A percentile compares a stretch with the other conserved stretches of the same genome.
Conservation (phyloP, 768 basidiomycete genomes). For the Lyophyllum shimeji region DNA sequence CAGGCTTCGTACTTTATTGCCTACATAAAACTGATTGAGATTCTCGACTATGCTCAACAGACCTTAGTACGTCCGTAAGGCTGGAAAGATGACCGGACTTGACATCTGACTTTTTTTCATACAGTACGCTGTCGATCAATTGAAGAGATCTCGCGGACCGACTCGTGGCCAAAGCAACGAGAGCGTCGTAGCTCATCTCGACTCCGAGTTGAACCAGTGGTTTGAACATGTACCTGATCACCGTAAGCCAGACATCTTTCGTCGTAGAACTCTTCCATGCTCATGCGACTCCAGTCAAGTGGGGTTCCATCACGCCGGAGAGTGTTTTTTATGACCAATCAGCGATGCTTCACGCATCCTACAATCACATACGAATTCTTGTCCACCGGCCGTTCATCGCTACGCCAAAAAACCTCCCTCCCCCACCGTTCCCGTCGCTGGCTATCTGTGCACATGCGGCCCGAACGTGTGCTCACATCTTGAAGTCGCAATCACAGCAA, state of each 20-base stretch:
- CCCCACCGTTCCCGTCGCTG: slow-evolving; percentile 53
- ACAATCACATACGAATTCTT: slow-evolving; percentile 60
- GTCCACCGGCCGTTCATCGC: slow-evolving; percentile 82
- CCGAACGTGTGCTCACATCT: slow-evolving; percentile 66
- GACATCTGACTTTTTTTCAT: neutral
- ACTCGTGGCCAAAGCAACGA: slow-evolving; percentile 30
- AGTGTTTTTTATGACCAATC: slow-evolving; percentile 53
- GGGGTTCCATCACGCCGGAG: slow-evolving; percentile 32
- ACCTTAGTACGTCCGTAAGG: slow-evolving; percentile 45
- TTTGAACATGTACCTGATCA: slow-evolving; percentile 65
- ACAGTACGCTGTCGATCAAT: slow-evolving; percentile 17
- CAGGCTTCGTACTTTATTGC: slow-evolving; percentile 54
- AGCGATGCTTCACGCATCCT: slow-evolving; percentile 45
- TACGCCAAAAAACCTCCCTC: slow-evolving; percentile 45
- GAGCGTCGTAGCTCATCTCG: slow-evolving; percentile 67
- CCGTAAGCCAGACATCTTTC: slow-evolving; percentile 39
- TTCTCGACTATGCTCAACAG: slow-evolving; percentile 60
- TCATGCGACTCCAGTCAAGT: slow-evolving; percentile 29
- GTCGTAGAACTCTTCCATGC: slow-evolving; percentile 30
- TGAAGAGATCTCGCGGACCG: slow-evolving; percentile 1
- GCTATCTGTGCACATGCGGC: slow-evolving; percentile 85
- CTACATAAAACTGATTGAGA: slow-evolving; percentile 56
- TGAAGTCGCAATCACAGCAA: slow-evolving; percentile 47
- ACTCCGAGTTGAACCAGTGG: slow-evolving; percentile 77
- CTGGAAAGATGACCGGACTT: neutral